Percentiles rank a stretch among this genome's conserved stretches.
Evolutionary conservation across 257 asterid genomes (phyloP).

Genomic region (Solanum tarijense): DNA sequence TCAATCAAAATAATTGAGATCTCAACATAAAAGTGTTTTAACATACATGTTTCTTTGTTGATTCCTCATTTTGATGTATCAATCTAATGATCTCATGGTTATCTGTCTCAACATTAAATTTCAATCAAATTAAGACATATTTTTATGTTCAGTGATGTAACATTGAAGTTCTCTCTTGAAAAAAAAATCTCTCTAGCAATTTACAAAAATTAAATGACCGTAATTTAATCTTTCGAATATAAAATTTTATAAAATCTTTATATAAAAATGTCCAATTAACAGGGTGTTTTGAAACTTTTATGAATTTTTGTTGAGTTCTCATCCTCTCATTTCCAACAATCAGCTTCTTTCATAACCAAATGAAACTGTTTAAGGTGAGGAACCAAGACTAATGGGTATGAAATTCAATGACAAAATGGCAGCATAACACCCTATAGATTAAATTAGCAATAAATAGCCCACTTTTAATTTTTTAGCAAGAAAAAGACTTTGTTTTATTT

Average conservation of each 20-base stretch:
- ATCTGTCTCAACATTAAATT: neutral
- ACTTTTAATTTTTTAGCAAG: too few relatives aligned
- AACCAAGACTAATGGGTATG: neutral
- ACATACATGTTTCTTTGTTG: neutral
- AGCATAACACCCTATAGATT: too few relatives aligned
- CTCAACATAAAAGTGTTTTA: neutral
- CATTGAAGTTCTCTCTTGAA: too few relatives aligned
- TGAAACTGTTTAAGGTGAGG: neutral
- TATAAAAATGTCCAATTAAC: neutral
- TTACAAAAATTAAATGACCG: neutral
- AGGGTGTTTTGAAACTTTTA: neutral
- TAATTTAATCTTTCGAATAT: neutral
- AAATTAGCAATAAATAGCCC: too few relatives aligned
- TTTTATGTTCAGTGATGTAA: neutral
- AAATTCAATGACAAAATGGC: too few relatives aligned
- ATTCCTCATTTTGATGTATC: neutral
- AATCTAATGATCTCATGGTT: neutral
- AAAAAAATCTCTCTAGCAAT: neutral
- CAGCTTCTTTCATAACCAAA: too few relatives aligned
- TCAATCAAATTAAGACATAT: neutral
- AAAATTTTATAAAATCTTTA: neutral
- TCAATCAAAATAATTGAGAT: neutral
- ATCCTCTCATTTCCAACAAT: neutral
- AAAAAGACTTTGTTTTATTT: too few relatives aligned
- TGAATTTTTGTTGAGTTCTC: neutral